Conservation (phyloP, 139 green algal species). For the Diplosphaera chodatii region DNA sequence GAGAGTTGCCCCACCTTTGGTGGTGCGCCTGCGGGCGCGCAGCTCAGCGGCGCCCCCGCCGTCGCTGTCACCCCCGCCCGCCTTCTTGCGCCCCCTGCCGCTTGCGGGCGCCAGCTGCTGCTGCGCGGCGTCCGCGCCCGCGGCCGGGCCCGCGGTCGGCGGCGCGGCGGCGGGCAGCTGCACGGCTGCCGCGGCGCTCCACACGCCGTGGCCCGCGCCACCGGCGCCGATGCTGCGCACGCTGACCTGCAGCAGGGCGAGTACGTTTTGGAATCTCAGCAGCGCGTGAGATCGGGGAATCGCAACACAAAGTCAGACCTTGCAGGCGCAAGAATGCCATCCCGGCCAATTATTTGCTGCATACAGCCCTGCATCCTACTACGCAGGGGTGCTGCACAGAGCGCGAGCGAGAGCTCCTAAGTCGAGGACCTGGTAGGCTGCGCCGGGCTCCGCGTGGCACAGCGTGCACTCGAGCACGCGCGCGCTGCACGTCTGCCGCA, state of each 20-base stretch:
- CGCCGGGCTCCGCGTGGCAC: conserved; percentile 22
- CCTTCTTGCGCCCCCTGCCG: background rate
- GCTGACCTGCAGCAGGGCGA: conserved; percentile 26
- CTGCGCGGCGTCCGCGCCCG: too few species aligned
- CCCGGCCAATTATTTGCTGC: background rate
- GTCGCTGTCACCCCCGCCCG: background rate
- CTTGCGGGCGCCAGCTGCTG: background rate
- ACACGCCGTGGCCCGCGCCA: conserved; percentile 47
- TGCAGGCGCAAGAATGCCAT: too few species aligned
- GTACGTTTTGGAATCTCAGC: too few species aligned
- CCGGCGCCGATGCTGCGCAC: conserved; percentile 46
- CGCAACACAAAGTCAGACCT: too few species aligned
- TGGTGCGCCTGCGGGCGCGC: background rate
- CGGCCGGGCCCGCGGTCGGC: background rate
- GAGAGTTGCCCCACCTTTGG: background rate
- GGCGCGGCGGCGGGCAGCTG: conserved; percentile 1
- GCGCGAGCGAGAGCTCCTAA: background rate
- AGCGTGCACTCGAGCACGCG: conserved; percentile 4
- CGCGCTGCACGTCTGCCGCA: conserved; percentile 10
- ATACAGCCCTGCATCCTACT: background rate
- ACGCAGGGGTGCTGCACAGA: background rate
- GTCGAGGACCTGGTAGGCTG: conserved; percentile 11
- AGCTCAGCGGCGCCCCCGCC: background rate
- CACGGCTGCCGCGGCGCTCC: conserved; percentile 33
- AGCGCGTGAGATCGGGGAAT: too few species aligned